phyloP scores from a whole-genome alignment of 2,329 filamentous ascomycete species.

The Scedosporium dehoogii region DNA sequence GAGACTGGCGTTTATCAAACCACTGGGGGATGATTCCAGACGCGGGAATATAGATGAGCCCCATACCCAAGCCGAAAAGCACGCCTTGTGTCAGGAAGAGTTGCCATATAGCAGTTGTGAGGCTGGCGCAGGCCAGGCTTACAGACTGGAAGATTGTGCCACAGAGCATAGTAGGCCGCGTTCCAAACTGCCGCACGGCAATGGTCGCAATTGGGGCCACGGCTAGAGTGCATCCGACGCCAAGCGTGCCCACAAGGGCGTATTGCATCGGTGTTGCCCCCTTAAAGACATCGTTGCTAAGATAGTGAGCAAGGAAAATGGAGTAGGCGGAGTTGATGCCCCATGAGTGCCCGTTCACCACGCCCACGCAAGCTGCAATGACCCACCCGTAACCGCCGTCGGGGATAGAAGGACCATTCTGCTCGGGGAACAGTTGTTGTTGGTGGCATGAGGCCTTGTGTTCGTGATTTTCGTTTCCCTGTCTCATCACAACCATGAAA shows the following conservation, averaged over 20 bases:
- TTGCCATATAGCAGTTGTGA: constrained; percentile 63
- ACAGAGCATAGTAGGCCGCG: constrained; percentile 50
- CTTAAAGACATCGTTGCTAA: constrained; percentile 49
- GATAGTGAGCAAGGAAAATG: constrained; percentile 48
- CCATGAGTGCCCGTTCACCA: constrained; percentile 65
- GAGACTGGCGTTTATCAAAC: constrained; percentile 57
- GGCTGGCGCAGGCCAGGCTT: constrained; percentile 61
- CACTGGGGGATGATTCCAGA: constrained; percentile 63
- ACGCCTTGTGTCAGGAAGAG: constrained; percentile 66
- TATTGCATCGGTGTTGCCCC: constrained; percentile 56
- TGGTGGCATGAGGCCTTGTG: no score
- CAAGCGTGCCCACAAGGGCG: constrained; percentile 56
- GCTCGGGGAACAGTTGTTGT: no score
- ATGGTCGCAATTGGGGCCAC: constrained; percentile 59
- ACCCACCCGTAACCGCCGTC: constrained; percentile 50
- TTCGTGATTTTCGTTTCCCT: no score
- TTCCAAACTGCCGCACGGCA: constrained; percentile 51
- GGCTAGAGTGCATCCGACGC: constrained; percentile 41
- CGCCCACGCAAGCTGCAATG: constrained; percentile 23
- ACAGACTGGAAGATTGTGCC: constrained; percentile 54
- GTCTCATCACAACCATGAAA: no score
- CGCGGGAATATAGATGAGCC: constrained; percentile 61
- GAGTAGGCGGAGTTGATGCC: constrained; percentile 48
- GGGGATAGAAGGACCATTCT: constrained; percentile 18
- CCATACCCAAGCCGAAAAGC: constrained; percentile 69